Conservation (phyloP, 2,329 filamentous ascomycete species). For the Penicillium sp. region DNA sequence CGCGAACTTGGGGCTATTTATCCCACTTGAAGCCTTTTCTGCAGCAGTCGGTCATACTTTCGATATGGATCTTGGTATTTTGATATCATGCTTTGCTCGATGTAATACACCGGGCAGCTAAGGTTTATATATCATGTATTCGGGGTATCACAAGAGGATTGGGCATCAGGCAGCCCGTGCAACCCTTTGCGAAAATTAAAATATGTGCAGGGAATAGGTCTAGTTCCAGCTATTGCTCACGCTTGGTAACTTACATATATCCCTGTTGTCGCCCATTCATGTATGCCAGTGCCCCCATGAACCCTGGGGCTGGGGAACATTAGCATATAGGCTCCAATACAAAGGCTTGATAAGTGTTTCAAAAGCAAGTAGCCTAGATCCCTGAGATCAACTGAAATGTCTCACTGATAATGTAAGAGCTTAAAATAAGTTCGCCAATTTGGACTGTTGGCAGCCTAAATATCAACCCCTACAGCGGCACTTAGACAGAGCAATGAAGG, state of each 20-base stretch:
- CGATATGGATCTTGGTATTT: neutral
- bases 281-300: neutral
- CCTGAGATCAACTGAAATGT: neutral
- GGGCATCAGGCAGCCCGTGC: neutral
- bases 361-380: neutral
- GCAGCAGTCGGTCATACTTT: constrained; percentile 28
- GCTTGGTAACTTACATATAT: neutral
- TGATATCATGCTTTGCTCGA: neutral
- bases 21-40: constrained; percentile 47
- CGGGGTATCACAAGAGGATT: neutral
- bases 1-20: constrained; percentile 41
- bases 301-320: neutral
- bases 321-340: neutral
- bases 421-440: neutral
- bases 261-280: neutral
- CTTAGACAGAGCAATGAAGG: neutral
- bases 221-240: neutral
- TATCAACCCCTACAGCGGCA: no score
- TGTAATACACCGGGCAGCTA: neutral
- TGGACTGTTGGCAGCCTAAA: no score
- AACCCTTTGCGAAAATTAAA: neutral
- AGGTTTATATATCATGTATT: neutral
- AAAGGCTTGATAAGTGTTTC: neutral
- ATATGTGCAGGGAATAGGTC: neutral
- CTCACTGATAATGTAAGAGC: neutral